Evolutionary conservation across 2,329 filamentous ascomycete genomes (phyloP).

Genomic region (Incumbomyces delicatus): DNA sequence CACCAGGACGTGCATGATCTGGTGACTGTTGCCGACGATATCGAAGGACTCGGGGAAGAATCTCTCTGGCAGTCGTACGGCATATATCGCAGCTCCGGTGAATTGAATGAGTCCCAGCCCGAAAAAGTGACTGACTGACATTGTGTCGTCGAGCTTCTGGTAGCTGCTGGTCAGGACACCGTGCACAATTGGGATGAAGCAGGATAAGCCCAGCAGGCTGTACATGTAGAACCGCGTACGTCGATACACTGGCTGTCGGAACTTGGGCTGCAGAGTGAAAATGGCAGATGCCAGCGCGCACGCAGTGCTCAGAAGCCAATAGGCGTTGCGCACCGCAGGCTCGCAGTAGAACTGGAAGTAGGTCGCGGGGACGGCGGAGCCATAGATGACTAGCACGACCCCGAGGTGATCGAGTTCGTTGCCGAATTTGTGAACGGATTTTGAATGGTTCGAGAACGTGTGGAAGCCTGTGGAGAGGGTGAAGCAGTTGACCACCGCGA

Average conservation of each 20-base stretch:
- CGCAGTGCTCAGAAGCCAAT: constrained; percentile 11
- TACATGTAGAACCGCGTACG: constrained; percentile 21
- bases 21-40: constrained; percentile 20
- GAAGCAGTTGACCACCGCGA: constrained; percentile 15
- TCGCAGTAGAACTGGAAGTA: constrained; percentile 15
- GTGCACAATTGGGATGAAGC: constrained; percentile 21
- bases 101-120: constrained; percentile 19
- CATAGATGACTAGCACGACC: constrained; percentile 13
- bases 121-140: constrained; percentile 19
- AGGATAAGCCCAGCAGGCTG: constrained; percentile 16
- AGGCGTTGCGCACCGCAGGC: constrained; percentile 9
- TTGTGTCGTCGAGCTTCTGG: constrained; percentile 12
- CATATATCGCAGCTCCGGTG: constrained; percentile 16
- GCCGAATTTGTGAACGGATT: constrained; percentile 18
- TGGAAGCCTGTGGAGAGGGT: constrained; percentile 21
- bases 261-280: constrained; percentile 14
- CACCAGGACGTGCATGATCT: constrained; percentile 21
- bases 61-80: constrained; percentile 17
- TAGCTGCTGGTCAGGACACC: constrained; percentile 9
- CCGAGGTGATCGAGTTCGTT: constrained; percentile 18
- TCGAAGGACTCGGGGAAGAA: constrained; percentile 16
- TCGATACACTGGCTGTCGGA: constrained; percentile 20
- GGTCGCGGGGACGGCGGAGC: constrained; percentile 11
- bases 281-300: constrained; percentile 8
- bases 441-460: constrained; percentile 24